Conservation (phyloP, 768 basidiomycete genomes). For the Basidioascus undulatus region DNA sequence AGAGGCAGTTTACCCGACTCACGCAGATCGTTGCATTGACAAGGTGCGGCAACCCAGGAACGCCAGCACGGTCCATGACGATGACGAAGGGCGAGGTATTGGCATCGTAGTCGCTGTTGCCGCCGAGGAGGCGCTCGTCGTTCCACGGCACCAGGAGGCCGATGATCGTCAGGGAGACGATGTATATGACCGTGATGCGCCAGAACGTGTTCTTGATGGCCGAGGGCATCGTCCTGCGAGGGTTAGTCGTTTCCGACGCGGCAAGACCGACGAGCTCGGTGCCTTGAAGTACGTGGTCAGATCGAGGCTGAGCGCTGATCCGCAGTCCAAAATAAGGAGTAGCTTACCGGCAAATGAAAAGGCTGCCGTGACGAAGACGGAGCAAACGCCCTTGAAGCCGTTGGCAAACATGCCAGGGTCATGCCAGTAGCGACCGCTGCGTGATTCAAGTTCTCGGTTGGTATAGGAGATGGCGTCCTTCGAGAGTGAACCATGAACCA, state of each 20-base stretch:
- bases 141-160: slow-evolving; percentile 18
- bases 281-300: slow-evolving; percentile 3
- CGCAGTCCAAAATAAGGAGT: no score
- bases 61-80: slow-evolving; percentile 16
- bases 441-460: no score
- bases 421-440: slow-evolving; percentile 21
- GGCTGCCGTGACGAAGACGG: slow-evolving; percentile 45
- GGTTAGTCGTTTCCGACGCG: slow-evolving; percentile 56
- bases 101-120: slow-evolving; percentile 13
- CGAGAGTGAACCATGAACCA: no score
- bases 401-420: slow-evolving; percentile 43
- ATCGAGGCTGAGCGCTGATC: no score
- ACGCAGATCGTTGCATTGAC: slow-evolving; percentile 30
- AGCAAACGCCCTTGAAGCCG: slow-evolving; percentile 40
- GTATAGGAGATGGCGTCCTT: no score
- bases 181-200: slow-evolving; percentile 50
- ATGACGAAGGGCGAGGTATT: slow-evolving; percentile 21
- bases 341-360: slow-evolving; percentile 45
- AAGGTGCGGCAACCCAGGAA: slow-evolving; percentile 11
- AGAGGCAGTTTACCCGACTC: no score
- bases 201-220: slow-evolving; percentile 80
- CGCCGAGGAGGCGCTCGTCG: no score
- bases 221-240: slow-evolving; percentile 60
- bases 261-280: slow-evolving; percentile 83
- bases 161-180: slow-evolving; percentile 19